phyloP scores from a whole-genome alignment of 2,329 filamentous ascomycete genomes.

The Thielaviopsis euricoi region DNA sequence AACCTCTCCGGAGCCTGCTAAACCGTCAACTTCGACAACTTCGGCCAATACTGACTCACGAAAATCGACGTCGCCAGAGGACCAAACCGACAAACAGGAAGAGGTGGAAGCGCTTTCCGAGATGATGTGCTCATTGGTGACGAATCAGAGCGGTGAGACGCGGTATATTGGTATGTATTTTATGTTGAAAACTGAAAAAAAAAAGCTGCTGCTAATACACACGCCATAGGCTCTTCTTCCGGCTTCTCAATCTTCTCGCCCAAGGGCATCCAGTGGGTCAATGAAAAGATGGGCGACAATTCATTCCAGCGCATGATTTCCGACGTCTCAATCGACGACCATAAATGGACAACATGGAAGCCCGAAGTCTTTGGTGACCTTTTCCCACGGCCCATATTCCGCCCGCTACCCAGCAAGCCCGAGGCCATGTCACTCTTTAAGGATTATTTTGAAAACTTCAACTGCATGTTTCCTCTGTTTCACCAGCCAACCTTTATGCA shows the following conservation, averaged over 20 bases:
- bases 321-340: constrained; percentile 76
- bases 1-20: constrained; percentile 33
- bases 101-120: constrained; percentile 83
- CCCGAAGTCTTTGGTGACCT: constrained; percentile 93
- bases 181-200: no score
- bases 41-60: constrained; percentile 17
- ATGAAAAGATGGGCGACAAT: constrained; percentile 87
- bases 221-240: constrained; percentile 68
- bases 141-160: constrained; percentile 86
- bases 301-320: constrained; percentile 94
- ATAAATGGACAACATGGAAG: constrained; percentile 96
- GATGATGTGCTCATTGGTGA: constrained; percentile 97
- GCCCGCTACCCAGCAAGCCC: constrained; percentile 65
- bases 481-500: constrained; percentile 99
- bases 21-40: constrained; percentile 3
- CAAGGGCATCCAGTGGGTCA: constrained; percentile 96
- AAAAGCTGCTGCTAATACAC: constrained; percentile 1
- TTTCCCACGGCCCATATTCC: constrained; percentile 72
- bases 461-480: constrained; percentile 95
- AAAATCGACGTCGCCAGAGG: constrained; percentile 15
- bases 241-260: constrained; percentile 98
- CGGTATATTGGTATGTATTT: constrained; percentile 66
- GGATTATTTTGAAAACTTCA: constrained; percentile 97
- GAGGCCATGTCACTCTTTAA: constrained; percentile 76
- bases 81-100: constrained; percentile 34